Evolutionary conservation across 2,329 filamentous ascomycete genomes (phyloP).

Genomic region (Aureobasidium uvarum): DNA sequence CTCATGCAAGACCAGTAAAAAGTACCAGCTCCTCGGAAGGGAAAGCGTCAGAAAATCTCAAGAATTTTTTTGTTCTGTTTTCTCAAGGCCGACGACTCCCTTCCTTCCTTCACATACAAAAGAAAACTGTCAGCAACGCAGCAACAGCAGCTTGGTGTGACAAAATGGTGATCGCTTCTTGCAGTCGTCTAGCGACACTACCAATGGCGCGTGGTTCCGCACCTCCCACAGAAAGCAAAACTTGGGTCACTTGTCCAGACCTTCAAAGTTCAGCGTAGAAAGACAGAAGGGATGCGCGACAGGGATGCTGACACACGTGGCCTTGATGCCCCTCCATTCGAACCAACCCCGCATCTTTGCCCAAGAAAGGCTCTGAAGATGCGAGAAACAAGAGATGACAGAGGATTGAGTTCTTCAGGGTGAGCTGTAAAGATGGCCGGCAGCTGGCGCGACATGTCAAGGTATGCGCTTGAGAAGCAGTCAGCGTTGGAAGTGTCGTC

Average conservation of each 20-base stretch:
- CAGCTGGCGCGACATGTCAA: slow-evolving; percentile 3
- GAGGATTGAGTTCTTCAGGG: neutral
- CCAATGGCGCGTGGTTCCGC: neutral
- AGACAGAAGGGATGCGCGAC: neutral
- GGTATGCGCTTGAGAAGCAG: slow-evolving; percentile 6
- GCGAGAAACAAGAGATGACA: neutral
- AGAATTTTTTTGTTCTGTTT: neutral
- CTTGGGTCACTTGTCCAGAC: neutral
- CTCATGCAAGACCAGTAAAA: slow-evolving; percentile 6
- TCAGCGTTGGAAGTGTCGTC: slow-evolving; percentile 15
- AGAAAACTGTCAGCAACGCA: neutral
- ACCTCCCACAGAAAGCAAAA: slow-evolving; percentile 5
- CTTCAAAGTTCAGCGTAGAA: neutral
- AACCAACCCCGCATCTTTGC: neutral
- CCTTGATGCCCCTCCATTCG: neutral
- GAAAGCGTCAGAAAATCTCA: neutral
- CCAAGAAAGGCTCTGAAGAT: neutral
- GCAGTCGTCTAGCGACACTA: neutral
- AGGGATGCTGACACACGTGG: slow-evolving; percentile 6
- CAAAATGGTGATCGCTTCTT: neutral
- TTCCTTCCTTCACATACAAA: neutral
- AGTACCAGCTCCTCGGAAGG: slow-evolving; percentile 12
- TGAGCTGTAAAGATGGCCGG: neutral
- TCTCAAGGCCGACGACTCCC: slow-evolving; percentile 1
- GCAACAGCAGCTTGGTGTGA: neutral